Base-by-base conservation (phyloP, 2,329 filamentous ascomycete genomes). In the Beauveria scarabaeidicola region DNA sequence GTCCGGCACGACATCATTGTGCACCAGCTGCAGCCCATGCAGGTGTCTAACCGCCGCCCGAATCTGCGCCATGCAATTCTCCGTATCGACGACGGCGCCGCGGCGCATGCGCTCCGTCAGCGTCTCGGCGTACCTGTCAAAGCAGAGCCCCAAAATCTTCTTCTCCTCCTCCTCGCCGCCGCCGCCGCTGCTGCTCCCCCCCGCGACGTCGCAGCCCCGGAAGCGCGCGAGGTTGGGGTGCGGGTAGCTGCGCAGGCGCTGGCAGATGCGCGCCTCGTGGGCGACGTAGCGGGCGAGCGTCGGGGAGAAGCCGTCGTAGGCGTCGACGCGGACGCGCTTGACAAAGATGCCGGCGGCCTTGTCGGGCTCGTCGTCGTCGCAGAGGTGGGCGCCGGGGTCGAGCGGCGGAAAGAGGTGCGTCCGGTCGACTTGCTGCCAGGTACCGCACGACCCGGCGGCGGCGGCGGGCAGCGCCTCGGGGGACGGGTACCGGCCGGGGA, bases 181-280 rank as follows among this genome's bases (percentile, higher is more conserved):
- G 17, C 8, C 3, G 29, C 29, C 29, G 29, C 10, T 11, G 5
- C 32, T 11, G 8, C 2, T 2, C 0, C 32, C 32, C 1, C 32
- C 32, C 11, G 32, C 43, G 19, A 57, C 29, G 19, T 15, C 8
- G 21, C 53, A 57, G 53, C 53, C 53, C 21, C 25, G 29, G 43
- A 57, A 57, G 21, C 43, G 53, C 13, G 19, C 32, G 5, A 57
- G 15, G 29, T 48, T 48, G 8, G 53, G 53, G 15, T 57, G 53
- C 38, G 52, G 52, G 15, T 11, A 7, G 13, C 4, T 10, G 9
- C 23, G 23, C 19, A 57, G 21, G 13, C 21, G 23, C 43, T 40
- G 43, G 19, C 29, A n/a, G 43, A 57, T 46, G 32, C 44, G 53
- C 4, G 53, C 53, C 53, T 57, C 53, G 53, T 57, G 53, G 3